Evolutionary conservation across 164 flowering plant species (phyloP).

Genomic region (Protea cynaroides): DNA sequence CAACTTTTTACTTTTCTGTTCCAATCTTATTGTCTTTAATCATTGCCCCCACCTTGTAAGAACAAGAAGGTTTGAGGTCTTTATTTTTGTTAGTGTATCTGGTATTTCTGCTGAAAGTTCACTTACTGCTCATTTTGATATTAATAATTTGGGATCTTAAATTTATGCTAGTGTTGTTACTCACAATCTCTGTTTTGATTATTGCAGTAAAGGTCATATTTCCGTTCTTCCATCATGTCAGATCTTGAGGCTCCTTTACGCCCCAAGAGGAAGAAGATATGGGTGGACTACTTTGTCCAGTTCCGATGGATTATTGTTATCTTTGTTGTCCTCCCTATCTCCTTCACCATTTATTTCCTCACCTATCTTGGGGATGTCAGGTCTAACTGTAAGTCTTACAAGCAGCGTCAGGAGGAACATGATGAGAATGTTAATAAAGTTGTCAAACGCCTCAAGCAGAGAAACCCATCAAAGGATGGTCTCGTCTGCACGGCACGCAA

Average conservation of each 20-base stretch:
- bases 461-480: slow-evolving; percentile 89
- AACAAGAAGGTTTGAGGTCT: background rate
- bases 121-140: background rate
- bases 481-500: slow-evolving; percentile 98
- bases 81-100: background rate
- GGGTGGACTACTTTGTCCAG: slow-evolving; percentile 85
- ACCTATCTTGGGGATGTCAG: slow-evolving; percentile 83
- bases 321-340: slow-evolving; percentile 92
- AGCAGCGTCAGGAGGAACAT: slow-evolving; percentile 90
- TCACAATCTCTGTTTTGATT: background rate
- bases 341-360: slow-evolving; percentile 71
- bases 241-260: slow-evolving; percentile 84
- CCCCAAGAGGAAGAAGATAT: slow-evolving; percentile 90
- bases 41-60: background rate
- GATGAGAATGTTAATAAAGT: slow-evolving; percentile 94
- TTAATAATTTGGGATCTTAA: background rate
- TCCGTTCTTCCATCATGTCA: slow-evolving; percentile 42
- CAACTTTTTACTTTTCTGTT: too few species aligned
- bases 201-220: background rate
- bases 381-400: slow-evolving; percentile 83
- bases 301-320: slow-evolving; percentile 93
- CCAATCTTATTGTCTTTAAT: background rate
- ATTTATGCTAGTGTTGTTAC: background rate
- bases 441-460: slow-evolving; percentile 78
- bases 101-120: background rate